Evolutionary conservation across 371 early-diverging fungal genomes (phyloP), one percentile per base, ranked within the genome.

Genomic region (Actinomucor elegans): DNA sequence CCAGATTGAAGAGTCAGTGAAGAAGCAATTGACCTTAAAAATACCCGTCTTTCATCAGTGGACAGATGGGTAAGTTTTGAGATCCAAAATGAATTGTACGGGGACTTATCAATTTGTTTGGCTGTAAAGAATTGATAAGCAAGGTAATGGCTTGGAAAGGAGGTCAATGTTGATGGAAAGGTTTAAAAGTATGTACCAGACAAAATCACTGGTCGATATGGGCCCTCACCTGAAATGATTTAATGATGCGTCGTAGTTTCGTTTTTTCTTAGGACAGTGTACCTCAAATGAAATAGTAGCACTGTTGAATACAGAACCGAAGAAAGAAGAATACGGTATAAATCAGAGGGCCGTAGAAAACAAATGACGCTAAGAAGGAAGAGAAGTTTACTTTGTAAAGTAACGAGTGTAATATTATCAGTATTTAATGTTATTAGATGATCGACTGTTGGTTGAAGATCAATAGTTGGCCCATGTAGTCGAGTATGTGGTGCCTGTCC

Each of bases 271-370:
- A n/a, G n/a, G n/a, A n/a, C n/a, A n/a, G n/a, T n/a, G n/a, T 1
- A 55, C 44, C 3, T 40, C 33, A 23, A 58, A 47, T 7, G 26
- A 14, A 1, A 55, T 17, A 20, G 11, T 11, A 24, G 45, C 26
- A 5, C 34, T 15, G n/a, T 48, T 5, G 18, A 20, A 7, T 1
- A 59, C 23, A 18, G 1, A 11, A 35, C 24, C 1, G 43, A 34
- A 0, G 5, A 7, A 17, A 46, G 33, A 1, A 35, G 33, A 8
- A 54, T 53, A 2, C 63, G 28, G 6, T 17, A 18, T 5, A 63
- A 17, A 29, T 63, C 50, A 0, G 63, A 63, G 0, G 63, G 63
- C 5, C 50, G 54, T 11, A 64, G 50, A 15, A 64, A 51, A 18
- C 28, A 40, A 9, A 49, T 32, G 18, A 64, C 36, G 0, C 26